Conservation (phyloP, 768 basidiomycete genomes). For the Leccinum incarnatum region DNA sequence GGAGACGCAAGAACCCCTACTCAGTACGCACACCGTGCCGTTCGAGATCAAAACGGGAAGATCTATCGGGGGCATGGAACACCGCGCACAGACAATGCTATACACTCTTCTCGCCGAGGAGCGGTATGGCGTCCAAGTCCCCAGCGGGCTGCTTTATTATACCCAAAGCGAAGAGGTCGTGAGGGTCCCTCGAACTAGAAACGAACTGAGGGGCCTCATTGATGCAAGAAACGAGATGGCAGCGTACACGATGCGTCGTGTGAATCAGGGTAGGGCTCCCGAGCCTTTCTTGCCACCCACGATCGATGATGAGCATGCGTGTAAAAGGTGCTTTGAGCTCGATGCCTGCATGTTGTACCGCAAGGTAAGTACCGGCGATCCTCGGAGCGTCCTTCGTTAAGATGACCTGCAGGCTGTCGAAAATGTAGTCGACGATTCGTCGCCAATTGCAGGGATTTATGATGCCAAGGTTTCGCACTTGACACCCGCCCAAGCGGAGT, state of each 20-base stretch:
- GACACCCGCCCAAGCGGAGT: slow-evolving; percentile 58
- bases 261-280: slow-evolving; percentile 20
- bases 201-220: slow-evolving; percentile 86
- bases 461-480: slow-evolving; percentile 80
- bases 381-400: background rate
- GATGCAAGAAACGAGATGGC: slow-evolving; percentile 83
- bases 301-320: slow-evolving; percentile 76
- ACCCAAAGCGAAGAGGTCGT: slow-evolving; percentile 89
- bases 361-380: slow-evolving; percentile 46
- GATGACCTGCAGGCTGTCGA: slow-evolving; percentile 58
- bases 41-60: slow-evolving; percentile 97
- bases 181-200: slow-evolving; percentile 71
- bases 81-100: slow-evolving; percentile 97
- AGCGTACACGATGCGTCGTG: slow-evolving; percentile 62
- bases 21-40: slow-evolving; percentile 47
- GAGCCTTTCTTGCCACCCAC: slow-evolving; percentile 81
- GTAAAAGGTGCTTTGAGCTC: slow-evolving; percentile 76
- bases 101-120: slow-evolving; percentile 91
- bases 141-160: slow-evolving; percentile 88
- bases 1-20: slow-evolving; percentile 22
- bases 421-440: slow-evolving; percentile 48
- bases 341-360: slow-evolving; percentile 96
- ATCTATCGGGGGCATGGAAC: slow-evolving; percentile 74
- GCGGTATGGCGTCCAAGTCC: slow-evolving; percentile 81
- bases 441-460: slow-evolving; percentile 67